A percentile compares a stretch with the other conserved stretches of the same genome.
Conservation (phyloP, 2,329 filamentous ascomycete genomes). For the Penicillium sp. region DNA sequence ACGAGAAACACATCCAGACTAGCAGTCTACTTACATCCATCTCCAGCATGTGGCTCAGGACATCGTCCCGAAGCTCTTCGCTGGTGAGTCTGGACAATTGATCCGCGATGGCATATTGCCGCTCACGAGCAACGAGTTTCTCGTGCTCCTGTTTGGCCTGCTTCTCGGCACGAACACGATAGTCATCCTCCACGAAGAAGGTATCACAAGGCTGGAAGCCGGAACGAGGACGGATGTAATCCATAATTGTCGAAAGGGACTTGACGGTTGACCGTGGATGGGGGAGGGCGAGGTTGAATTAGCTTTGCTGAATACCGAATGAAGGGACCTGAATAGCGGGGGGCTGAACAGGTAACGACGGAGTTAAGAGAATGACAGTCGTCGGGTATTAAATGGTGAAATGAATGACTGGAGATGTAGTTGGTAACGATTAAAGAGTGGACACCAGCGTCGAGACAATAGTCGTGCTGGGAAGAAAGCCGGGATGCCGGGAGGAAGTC, state of each 20-base stretch:
- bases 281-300: slow-evolving; percentile 10
- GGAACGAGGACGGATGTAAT: slow-evolving; percentile 52
- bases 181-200: slow-evolving; percentile 64
- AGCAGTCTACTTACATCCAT: slow-evolving; percentile 67
- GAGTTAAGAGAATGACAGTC: slow-evolving; percentile 53
- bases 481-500: slow-evolving; percentile 30
- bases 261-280: slow-evolving; percentile 1
- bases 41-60: slow-evolving; percentile 87
- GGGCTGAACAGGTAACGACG: slow-evolving; percentile 41
- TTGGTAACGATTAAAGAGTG: slow-evolving; percentile 52
- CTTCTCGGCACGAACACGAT: slow-evolving; percentile 50
- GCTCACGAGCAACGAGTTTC: slow-evolving; percentile 74
- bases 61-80: slow-evolving; percentile 91
- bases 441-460: slow-evolving; percentile 40
- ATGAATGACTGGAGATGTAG: slow-evolving; percentile 58
- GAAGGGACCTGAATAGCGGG: slow-evolving; percentile 44
- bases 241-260: slow-evolving; percentile 47
- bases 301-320: slow-evolving; percentile 31
- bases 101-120: slow-evolving; percentile 82
- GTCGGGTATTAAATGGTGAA: slow-evolving; percentile 38
- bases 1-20: background rate
- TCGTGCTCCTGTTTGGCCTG: slow-evolving; percentile 68
- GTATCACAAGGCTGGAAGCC: slow-evolving; percentile 65
- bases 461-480: slow-evolving; percentile 36
- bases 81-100: slow-evolving; percentile 81